Base-by-base conservation (phyloP, 2,329 filamentous ascomycete genomes). In the Pseudocercospora ulei region DNA sequence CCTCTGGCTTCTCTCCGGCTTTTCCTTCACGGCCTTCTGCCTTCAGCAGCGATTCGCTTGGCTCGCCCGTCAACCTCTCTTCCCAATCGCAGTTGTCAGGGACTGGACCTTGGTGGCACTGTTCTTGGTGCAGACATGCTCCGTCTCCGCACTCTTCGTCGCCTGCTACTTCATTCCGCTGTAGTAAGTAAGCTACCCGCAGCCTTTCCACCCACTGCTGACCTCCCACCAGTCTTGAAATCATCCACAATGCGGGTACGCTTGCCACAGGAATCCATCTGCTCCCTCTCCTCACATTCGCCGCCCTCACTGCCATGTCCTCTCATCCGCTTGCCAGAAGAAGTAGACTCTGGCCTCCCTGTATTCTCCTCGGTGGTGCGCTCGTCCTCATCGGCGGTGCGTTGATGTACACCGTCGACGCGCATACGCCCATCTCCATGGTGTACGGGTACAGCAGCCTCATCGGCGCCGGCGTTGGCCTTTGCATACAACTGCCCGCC, bases 161-260 rank as follows among this genome's bases (percentile, higher is more conserved):
- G 58, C 61, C 0, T 57, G 70, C 4, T 75, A 74, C 56, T 75
- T 70, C 54, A 65, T 70, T 5, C 72, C 72, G 0, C 56, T 75
- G 12, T 39, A 35, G 0, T 41, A 23, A 28, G 37, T 35, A 2
- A 17, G 16, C n/a, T 4, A 20, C 9, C 2, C n/a, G n/a, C n/a
- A 13, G 5, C 3, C 20, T 9, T 24, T 25, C 2, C 4, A 26
- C 8, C 13, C 18, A 18, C 7, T 9, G 4, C 39, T 41, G 26
- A 41, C 14, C 7, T 8, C 4, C 3, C 6, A 11, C 24, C 25
- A 73, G 26, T 56, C 74, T 74, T 53, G 66, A 71, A 41, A 75
- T 74, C 50, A 62, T 62, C 0, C 60, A 57, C 2, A 65, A 65
- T 3, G 67, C 69, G 26, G 54, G 47, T 0, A 56, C 65, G 0